Evolutionary conservation across 148 eudicot species (phyloP), one percentile per base, ranked within the genome.

Genomic region (Limonium bicolor): DNA sequence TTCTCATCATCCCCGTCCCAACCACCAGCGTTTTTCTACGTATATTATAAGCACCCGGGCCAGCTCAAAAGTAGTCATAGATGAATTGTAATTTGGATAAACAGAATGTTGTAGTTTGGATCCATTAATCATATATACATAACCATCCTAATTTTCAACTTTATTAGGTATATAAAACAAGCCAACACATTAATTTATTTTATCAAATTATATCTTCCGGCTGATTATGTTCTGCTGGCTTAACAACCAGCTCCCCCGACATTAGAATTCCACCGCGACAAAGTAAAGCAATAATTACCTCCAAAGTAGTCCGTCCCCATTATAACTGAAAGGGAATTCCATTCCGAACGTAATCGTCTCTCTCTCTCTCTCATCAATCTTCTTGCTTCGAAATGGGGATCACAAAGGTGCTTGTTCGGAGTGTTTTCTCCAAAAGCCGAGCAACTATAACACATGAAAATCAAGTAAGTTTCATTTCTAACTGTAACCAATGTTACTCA

Each of bases 371-470:
- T 18, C 6, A 13, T 0, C 18, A 23, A 46, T 13, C 33, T 31
- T 30, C 51, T 48, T 48, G 51, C 8, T 22, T 20, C 23, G 35
- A 59, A 39, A 81, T 77, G 94, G 94, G 94, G 16, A 78, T 78
- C 58, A 65, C 87, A 14, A 69, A 81, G 34, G 84, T 66, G 68
- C 75, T 79, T n/a, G 88, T 80, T 41, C 66, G 78, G 63, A 79
- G 74, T 57, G 84, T 76, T 31, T 83, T 83, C 74, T 79, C 77
- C 36, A 79, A 76, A 46, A 76, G 64, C 65, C 61, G 50, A 44
- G 66, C 73, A 4, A 21, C 40, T 28, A 59, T 52, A 27, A 46
- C 63, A 37, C 59, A 48, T 39, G 65, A 72, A 22, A 62, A 45
- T 64, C 59, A 67, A 70, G 87, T 78, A 61, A 72, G 77, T 64